Evolutionary conservation across 192 early-diverging fungal genomes (phyloP), one percentile per base, ranked within the genome.

Genomic region (Linnemannia hyalina): DNA sequence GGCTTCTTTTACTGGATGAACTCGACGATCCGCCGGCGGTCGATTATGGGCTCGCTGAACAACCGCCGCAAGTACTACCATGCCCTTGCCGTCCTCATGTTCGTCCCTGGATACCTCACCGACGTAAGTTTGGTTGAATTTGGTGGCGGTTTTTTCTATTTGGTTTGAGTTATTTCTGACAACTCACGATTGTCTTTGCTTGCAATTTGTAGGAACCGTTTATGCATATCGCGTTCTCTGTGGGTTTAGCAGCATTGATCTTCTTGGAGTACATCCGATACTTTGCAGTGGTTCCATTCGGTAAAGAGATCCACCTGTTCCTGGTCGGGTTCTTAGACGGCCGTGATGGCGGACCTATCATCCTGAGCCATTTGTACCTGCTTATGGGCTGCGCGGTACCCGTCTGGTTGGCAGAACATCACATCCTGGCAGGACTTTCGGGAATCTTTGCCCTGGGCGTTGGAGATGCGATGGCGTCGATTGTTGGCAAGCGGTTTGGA

Each of bases 391-490:
- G 98, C 83, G 97, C 97, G 3, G 77, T 93, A 26, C 95, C 97
- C 0, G 94, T 99, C 36, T 99, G 97, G 97, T 88, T 98, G 35
- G 92, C 92, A 80, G 88, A 93, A 60, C 85, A 87, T 16, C 89
- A 89, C 68, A 76, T 86, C 26, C 73, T 87, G 60, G 92, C 89
- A 69, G 89, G 90, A 36, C 76, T 97, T 20, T 93, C 95, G 18
- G 98, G 98, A 5, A 94, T 99, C 38, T 84, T 99, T 77, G 90
- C 96, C 9, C 80, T 99, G 44, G 98, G 98, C 4, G 90, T 99
- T 75, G 97, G 97, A 6, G 98, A 99, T 90, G 89, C 97, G 5
- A 91, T 95, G 81, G 97, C 98, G 10, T 98, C 97, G 1, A 90
- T 97, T 75, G 91, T 95, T 32, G 98, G 98, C 42, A 94, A 96